Evolutionary conservation across 768 basidiomycete species (phyloP), one percentile per base, ranked within the genome.

Genomic region (Trametes elegans): DNA sequence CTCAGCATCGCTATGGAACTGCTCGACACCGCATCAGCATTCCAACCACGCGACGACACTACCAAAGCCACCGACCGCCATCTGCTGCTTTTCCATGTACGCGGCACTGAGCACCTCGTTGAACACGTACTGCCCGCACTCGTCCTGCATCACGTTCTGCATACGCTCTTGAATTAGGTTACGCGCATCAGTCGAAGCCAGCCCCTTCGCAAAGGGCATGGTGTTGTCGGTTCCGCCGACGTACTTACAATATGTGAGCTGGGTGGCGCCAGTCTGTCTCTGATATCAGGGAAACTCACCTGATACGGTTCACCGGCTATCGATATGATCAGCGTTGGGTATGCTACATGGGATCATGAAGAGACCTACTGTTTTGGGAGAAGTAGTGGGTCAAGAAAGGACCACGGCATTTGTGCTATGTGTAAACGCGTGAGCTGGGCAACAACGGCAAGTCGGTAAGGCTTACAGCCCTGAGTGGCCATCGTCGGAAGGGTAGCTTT

Each of bases 1-100:
- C 71, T 93, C 90, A 50, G 78, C 79, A 62, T 93, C 90, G 57
- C 85, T 90, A 61, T 92, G 90, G 65, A 89, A 91, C 88, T 90
- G 36, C 18, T 32, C 40, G 5, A 19, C 10, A 13, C 26, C 7
- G 18, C 14, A 10, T 48, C 38, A 41, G 27, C 11, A 18, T 13
- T 9, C 24, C 43, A 21, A 14, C n/a, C 10, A 11, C 21, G 16
- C 36, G 10, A 43, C 29, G n/a, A 29, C 23, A 31, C 13, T 14
- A 69, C 80, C 21, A 34, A 7, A 32, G 55, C 10, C 7, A 53
- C 68, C 63, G 65, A 90, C 90, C 44, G 88, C 80, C 90, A 93
- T 93, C 66, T 79, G 87, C 68, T 92, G 90, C 53, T 81, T 77
- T 63, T 89, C 87, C 87, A 92, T 90, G 62, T 93, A 93, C 1